Percentiles rank a stretch among this genome's conserved stretches.
Evolutionary conservation across 768 basidiomycete species (phyloP).

Genomic region (Lactarius sanguifluus): DNA sequence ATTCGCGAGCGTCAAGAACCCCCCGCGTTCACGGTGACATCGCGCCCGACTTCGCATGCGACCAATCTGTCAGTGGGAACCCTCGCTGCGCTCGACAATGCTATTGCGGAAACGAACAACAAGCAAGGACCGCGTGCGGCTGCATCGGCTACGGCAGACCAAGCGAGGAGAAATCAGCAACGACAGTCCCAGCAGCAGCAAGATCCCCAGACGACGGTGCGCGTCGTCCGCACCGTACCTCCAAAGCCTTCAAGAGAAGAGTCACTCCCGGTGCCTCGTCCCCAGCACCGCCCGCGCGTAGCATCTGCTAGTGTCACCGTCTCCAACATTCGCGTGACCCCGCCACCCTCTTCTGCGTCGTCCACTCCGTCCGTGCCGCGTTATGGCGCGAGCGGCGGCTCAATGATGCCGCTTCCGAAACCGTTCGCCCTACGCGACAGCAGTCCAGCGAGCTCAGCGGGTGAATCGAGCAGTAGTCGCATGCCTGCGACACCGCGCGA

Average conservation of each 20-base stretch:
- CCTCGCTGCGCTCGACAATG: constrained; percentile 11
- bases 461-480: constrained; percentile 77
- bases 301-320: constrained; percentile 9
- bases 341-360: constrained; percentile 11
- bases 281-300: constrained; percentile 1
- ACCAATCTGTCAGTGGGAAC: constrained; percentile 14
- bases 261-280: constrained; percentile 14
- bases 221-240: constrained; percentile 11
- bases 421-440: constrained; percentile 61
- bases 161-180: background rate
- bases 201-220: constrained; percentile 18
- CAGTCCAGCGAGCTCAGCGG: constrained; percentile 82
- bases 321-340: constrained; percentile 22
- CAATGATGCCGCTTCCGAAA: constrained; percentile 36
- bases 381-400: background rate
- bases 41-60: constrained; percentile 36
- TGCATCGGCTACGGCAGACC: background rate
- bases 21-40: constrained; percentile 39
- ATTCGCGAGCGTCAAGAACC: constrained; percentile 37
- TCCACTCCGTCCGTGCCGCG: constrained; percentile 9
- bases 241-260: constrained; percentile 14
- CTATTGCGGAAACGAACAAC: background rate
- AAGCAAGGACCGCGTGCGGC: background rate
- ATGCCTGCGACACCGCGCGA: constrained; percentile 76
- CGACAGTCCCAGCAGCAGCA: constrained; percentile 5